Base-by-base conservation (phyloP, 2,329 filamentous ascomycete genomes). In the Claviceps quebecensis region DNA sequence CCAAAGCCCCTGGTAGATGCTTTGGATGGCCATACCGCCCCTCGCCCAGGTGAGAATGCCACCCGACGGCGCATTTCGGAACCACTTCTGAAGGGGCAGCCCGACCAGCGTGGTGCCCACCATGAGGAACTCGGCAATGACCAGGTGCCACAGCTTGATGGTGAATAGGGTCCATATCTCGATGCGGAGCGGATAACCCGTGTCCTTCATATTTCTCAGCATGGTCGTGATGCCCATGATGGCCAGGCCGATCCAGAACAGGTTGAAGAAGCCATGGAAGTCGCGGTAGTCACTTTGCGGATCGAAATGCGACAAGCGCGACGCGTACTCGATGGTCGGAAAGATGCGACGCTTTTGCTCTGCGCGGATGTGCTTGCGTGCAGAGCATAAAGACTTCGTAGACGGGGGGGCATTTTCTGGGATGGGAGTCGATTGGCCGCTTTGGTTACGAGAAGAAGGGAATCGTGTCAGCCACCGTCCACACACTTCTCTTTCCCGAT, bases 141-240 rank as follows among this genome's bases (percentile, higher is more conserved):
- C 90, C 58, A 98, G 70, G 60, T 95, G 87, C 76, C 86, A 88
- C 1, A 95, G 78, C 69, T 96, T 95, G 54, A 89, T 78, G 17
- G 86, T 89, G 64, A 97, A 88, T 23, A 95, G 72, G 50, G 77
- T 77, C 87, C 90, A 97, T 57, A 97, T 94, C 65, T 87, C 77
- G 48, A 94, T 81, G 61, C 86, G 80, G 60, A 97, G 72, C 16
- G 90, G 86, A 63, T 84, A 87, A 22, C 93, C 93, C 0, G 88
- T 96, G 64, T 97, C 93, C 67, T 91, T 95, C 63, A 93, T 80
- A 66, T 95, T 97, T 61, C 91, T 82, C 61, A 96, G 70, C 74
- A 89, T 87, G n/a, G 87, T 87, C 2, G 91, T 97, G 56, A 95
- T 84, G 60, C 90, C 88, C 90, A 98, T 95, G 67, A 98, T 95